phyloP scores from a whole-genome alignment of 306 rosid genomes.

The Ochetophila trinervis region DNA sequence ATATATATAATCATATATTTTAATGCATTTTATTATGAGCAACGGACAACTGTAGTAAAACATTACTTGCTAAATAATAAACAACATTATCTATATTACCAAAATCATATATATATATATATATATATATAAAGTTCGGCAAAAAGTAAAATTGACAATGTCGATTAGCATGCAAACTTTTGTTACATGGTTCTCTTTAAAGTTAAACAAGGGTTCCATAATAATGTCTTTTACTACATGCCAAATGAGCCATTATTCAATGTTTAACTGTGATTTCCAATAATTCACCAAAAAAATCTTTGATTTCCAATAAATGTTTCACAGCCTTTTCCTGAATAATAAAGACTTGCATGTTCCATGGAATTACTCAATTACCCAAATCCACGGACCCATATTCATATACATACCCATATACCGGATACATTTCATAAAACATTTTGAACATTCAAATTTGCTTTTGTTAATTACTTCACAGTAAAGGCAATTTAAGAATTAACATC shows the following conservation, averaged over 20 bases:
- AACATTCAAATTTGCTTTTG: no score
- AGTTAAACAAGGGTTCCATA: constrained; percentile 2
- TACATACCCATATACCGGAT: no score
- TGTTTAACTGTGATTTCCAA: constrained; percentile 1
- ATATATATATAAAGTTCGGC: background rate
- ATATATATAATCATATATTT: no score
- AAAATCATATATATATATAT: background rate
- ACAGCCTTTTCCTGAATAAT: background rate
- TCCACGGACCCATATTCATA: background rate
- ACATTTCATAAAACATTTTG: no score
- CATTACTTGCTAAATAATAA: no score
- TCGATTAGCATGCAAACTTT: background rate
- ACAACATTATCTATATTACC: no score
- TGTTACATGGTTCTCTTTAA: background rate
- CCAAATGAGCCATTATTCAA: background rate
- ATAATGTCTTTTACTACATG: background rate
- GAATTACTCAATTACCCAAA: background rate
- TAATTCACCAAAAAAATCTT: no score
- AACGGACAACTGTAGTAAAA: no score
- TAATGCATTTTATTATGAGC: no score
- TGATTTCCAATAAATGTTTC: constrained; percentile 7
- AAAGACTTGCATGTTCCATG: no score
- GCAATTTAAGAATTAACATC: no score
- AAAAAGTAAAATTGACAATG: background rate
- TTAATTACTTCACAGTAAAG: no score